Conservation (phyloP, 2,329 filamentous ascomycete species). For the Xylaria sp. region DNA sequence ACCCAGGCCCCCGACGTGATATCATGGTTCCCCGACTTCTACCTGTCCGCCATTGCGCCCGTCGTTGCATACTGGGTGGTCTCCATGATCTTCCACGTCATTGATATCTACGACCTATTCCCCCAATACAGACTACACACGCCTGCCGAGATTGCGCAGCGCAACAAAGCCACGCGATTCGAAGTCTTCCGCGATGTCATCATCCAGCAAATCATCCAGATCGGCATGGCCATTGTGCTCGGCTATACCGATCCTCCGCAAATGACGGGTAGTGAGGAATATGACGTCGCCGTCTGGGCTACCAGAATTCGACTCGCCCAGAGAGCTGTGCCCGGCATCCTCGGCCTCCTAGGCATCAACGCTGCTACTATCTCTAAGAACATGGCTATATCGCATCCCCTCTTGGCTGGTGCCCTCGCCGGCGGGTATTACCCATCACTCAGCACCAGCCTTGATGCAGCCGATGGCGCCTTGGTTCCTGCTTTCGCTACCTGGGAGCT, state of each 20-base stretch:
- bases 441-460: constrained; percentile 66
- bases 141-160: constrained; percentile 86
- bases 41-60: constrained; percentile 79
- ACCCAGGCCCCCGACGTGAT: constrained; percentile 77
- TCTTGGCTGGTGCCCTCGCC: constrained; percentile 78
- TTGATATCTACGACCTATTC: constrained; percentile 87
- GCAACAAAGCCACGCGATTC: constrained; percentile 86
- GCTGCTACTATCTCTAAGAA: constrained; percentile 79
- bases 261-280: constrained; percentile 79
- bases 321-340: constrained; percentile 76
- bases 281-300: constrained; percentile 92
- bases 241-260: constrained; percentile 78
- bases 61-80: constrained; percentile 89
- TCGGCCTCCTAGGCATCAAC: constrained; percentile 81
- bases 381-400: constrained; percentile 75
- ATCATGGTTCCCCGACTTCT: constrained; percentile 82
- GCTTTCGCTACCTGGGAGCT: constrained; percentile 89
- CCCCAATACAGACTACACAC: constrained; percentile 95
- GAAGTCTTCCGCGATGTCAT: constrained; percentile 92
- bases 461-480: constrained; percentile 66
- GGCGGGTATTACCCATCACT: constrained; percentile 85
- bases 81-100: constrained; percentile 85
- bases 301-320: constrained; percentile 83
- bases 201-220: constrained; percentile 91
- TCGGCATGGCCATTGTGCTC: constrained; percentile 74